Evolutionary conservation across 2,329 filamentous ascomycete genomes (phyloP).

Genomic region (Cercospora sesami): DNA sequence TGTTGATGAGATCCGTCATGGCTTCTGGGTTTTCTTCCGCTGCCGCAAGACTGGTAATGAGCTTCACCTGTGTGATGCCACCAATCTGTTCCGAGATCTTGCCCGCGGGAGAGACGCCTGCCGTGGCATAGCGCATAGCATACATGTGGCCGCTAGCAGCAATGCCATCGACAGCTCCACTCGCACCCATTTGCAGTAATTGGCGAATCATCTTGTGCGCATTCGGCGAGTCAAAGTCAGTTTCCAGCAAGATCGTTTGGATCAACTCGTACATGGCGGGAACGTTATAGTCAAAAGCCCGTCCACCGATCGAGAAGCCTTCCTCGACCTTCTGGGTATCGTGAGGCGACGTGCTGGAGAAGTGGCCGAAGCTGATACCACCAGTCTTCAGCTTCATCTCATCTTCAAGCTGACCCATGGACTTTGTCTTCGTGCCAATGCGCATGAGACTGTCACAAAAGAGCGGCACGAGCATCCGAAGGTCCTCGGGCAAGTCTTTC

Average conservation of each 20-base stretch:
- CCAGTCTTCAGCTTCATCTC: slow-evolving; percentile 95
- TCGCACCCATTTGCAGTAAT: slow-evolving; percentile 80
- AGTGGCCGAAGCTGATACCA: slow-evolving; percentile 80
- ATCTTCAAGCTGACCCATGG: slow-evolving; percentile 94
- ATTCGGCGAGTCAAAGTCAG: slow-evolving; percentile 81
- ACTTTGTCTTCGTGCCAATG: slow-evolving; percentile 80
- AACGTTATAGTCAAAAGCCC: slow-evolving; percentile 85
- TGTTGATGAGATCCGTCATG: slow-evolving; percentile 56
- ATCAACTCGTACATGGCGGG: slow-evolving; percentile 88
- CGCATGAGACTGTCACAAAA: slow-evolving; percentile 94
- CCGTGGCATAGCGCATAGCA: slow-evolving; percentile 79
- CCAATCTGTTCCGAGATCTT: slow-evolving; percentile 79
- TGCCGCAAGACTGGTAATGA: slow-evolving; percentile 75
- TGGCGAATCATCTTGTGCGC: slow-evolving; percentile 81
- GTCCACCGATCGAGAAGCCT: slow-evolving; percentile 80
- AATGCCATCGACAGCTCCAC: slow-evolving; percentile 87
- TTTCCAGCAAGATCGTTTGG: slow-evolving; percentile 76
- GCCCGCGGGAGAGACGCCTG: slow-evolving; percentile 70
- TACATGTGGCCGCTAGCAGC: slow-evolving; percentile 87
- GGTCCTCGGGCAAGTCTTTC: slow-evolving; percentile 76
- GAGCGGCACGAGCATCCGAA: slow-evolving; percentile 79
- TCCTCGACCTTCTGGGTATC: slow-evolving; percentile 72
- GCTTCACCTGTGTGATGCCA: slow-evolving; percentile 85
- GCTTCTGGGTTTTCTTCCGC: slow-evolving; percentile 73
- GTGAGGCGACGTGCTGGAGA: slow-evolving; percentile 74